Percentiles rank a stretch among this genome's conserved stretches.
Evolutionary conservation across 2,329 filamentous ascomycete species (phyloP).

Genomic region (Phyllosticta ampelicida): DNA sequence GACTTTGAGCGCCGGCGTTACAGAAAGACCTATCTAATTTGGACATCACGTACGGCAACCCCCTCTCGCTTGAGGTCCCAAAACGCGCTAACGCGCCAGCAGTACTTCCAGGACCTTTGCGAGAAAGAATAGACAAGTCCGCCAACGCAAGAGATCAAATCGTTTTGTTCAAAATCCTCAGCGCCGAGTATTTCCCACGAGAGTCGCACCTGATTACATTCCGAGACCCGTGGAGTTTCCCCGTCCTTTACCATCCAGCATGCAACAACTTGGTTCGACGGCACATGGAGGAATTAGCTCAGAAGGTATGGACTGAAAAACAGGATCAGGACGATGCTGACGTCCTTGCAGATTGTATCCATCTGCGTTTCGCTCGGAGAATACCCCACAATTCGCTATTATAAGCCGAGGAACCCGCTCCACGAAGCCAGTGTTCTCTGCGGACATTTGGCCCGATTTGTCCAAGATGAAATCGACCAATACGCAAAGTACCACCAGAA

Average conservation of each 20-base stretch:
- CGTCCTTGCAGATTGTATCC: conserved; percentile 59
- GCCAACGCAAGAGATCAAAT: conserved; percentile 61
- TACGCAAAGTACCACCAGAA: conserved; percentile 76
- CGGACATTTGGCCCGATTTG: conserved; percentile 77
- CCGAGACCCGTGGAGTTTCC: conserved; percentile 91
- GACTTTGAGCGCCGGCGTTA: conserved; percentile 84
- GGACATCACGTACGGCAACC: conserved; percentile 55
- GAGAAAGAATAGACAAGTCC: conserved; percentile 64
- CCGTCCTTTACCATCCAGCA: conserved; percentile 76
- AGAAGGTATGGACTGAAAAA: conserved; percentile 53
- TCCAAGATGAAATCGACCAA: conserved; percentile 82
- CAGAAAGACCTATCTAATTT: conserved; percentile 67
- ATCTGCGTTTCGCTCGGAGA: conserved; percentile 89
- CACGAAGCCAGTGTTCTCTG: conserved; percentile 86
- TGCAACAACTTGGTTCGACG: conserved; percentile 75
- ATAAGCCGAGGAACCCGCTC: conserved; percentile 59
- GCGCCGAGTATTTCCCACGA: conserved; percentile 79
- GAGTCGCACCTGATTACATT: conserved; percentile 90
- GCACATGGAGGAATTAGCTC: conserved; percentile 75
- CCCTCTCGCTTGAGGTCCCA: background rate
- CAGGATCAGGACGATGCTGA: background rate
- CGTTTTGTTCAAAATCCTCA: conserved; percentile 68
- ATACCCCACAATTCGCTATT: conserved; percentile 88
- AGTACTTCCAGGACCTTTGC: conserved; percentile 58
- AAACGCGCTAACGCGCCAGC: conserved; percentile 18